A percentile compares a stretch with the other conserved stretches of the same genome.
Conservation (phyloP, 2,329 filamentous ascomycete genomes). For the Blastomyces emzantsi region DNA sequence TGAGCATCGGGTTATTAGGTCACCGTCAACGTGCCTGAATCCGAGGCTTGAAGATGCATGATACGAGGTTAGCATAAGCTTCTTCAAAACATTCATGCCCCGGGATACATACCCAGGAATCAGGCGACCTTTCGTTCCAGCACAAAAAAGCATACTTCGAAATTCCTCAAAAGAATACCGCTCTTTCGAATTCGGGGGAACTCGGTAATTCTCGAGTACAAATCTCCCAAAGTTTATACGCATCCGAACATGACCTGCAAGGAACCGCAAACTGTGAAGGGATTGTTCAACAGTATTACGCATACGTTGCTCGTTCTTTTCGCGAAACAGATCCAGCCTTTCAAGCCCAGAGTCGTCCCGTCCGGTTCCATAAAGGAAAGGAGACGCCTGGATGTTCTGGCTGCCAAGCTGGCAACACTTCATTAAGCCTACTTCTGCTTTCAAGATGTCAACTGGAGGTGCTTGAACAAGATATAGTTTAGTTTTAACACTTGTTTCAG, state of each 20-base stretch:
- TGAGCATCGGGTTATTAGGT: slow-evolving; percentile 25
- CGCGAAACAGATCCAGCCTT: slow-evolving; percentile 19
- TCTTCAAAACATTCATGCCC: background rate
- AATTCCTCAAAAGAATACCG: slow-evolving; percentile 34
- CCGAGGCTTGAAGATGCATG: slow-evolving; percentile 16
- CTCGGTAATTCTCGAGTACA: slow-evolving; percentile 30
- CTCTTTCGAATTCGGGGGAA: slow-evolving; percentile 20
- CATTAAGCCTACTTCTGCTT: slow-evolving; percentile 22
- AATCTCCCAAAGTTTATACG: slow-evolving; percentile 37
- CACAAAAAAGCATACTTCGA: slow-evolving; percentile 31
- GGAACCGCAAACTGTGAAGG: slow-evolving; percentile 25
- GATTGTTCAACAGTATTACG: slow-evolving; percentile 25
- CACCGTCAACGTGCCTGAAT: slow-evolving; percentile 20
- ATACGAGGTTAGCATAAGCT: background rate
- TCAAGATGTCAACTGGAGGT: slow-evolving; percentile 18
- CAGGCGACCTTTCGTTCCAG: slow-evolving; percentile 30
- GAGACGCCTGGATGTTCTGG: slow-evolving; percentile 14
- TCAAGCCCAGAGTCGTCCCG: slow-evolving; percentile 19
- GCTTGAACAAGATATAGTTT: slow-evolving; percentile 30
- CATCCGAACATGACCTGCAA: slow-evolving; percentile 33
- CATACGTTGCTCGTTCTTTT: slow-evolving; percentile 26
- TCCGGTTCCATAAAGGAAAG: slow-evolving; percentile 21
- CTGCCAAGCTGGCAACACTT: slow-evolving; percentile 12
- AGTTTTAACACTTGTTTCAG: slow-evolving; percentile 23
- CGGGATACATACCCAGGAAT: slow-evolving; percentile 27